These are phyloP conservation scores for Penicillium sp. DNA, from an alignment of 2,329 filamentous ascomycete species.

Conservation along the genomic window DNA sequence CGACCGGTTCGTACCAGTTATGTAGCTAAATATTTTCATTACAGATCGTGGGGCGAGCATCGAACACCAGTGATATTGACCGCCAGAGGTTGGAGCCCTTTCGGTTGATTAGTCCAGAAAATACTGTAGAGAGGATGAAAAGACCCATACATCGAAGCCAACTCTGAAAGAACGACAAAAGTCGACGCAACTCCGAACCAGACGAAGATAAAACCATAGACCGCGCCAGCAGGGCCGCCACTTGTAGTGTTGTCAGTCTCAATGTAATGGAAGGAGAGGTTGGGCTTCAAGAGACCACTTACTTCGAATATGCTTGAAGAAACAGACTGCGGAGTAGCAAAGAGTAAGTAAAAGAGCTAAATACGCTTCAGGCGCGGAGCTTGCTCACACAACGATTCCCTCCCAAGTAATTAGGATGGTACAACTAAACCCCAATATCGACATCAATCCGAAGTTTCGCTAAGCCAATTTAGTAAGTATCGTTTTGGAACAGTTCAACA, in stretches of 20 bases:
- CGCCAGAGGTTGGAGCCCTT: slow-evolving; percentile 36
- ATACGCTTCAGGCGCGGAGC: too few relatives aligned
- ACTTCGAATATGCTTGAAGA: slow-evolving; percentile 23
- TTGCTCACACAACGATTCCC: slow-evolving; percentile 36
- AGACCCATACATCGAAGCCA: slow-evolving; percentile 32
- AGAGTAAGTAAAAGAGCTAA: too few relatives aligned
- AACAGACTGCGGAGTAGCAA: slow-evolving; percentile 12
- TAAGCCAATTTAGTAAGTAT: slow-evolving; percentile 11
- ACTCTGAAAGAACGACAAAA: slow-evolving; percentile 30
- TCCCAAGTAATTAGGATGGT: slow-evolving; percentile 43
- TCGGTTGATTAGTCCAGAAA: background rate
- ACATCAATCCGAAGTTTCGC: slow-evolving; percentile 42
- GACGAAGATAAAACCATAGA: slow-evolving; percentile 35
- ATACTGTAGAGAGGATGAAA: too few relatives aligned
- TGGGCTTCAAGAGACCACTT: background rate
- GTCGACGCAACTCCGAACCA: slow-evolving; percentile 30
- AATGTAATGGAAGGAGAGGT: too few relatives aligned
- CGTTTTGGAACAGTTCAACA: too few relatives aligned
- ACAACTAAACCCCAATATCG: slow-evolving; percentile 41
- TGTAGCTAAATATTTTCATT: slow-evolving; percentile 40
- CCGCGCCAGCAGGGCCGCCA: slow-evolving; percentile 34
- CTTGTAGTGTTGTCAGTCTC: slow-evolving; percentile 10
- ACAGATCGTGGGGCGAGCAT: slow-evolving; percentile 38
- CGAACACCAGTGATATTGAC: slow-evolving; percentile 43
- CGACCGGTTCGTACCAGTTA: slow-evolving; percentile 25